Evolutionary conservation across 768 basidiomycete genomes (phyloP).

Genomic region (Leccinum pellstonianum): DNA sequence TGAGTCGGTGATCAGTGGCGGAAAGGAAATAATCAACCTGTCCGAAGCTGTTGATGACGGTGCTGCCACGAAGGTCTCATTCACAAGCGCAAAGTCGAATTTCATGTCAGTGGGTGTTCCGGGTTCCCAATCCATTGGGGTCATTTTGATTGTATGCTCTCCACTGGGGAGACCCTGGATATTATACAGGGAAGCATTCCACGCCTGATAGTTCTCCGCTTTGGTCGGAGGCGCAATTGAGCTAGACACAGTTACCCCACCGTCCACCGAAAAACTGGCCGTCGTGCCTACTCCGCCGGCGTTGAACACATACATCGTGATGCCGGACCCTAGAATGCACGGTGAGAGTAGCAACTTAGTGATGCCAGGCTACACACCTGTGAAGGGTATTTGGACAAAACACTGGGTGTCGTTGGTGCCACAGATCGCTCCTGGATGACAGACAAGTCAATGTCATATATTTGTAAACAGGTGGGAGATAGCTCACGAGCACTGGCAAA

Average conservation of each 20-base stretch:
- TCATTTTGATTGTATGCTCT: constrained; percentile 24
- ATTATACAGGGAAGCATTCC: constrained; percentile 19
- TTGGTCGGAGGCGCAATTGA: neutral
- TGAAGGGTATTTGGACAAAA: constrained; percentile 21
- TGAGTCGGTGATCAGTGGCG: constrained; percentile 5
- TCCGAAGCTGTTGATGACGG: neutral
- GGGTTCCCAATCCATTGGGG: constrained; percentile 20
- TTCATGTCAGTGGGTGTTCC: constrained; percentile 20
- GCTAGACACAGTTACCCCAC: constrained; percentile 3
- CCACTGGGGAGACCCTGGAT: constrained; percentile 16
- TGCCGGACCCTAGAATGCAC: no score
- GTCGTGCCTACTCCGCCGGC: no score
- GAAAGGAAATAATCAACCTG: constrained; percentile 9
- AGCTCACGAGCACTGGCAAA: constrained; percentile 23
- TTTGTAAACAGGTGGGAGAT: neutral
- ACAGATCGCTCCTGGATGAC: constrained; percentile 18
- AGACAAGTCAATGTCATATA: neutral
- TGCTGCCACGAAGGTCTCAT: constrained; percentile 20
- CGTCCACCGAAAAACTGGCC: constrained; percentile 23
- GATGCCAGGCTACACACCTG: constrained; percentile 6
- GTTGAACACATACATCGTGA: no score
- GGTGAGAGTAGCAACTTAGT: no score
- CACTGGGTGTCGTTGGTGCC: constrained; percentile 11
- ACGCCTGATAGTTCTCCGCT: constrained; percentile 14
- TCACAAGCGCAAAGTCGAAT: constrained; percentile 27